A percentile compares a stretch with the other conserved stretches of the same genome.
Evolutionary conservation across 495 filamentous ascomycete species (phyloP).

Genomic region (Glarea lozoyensis): DNA sequence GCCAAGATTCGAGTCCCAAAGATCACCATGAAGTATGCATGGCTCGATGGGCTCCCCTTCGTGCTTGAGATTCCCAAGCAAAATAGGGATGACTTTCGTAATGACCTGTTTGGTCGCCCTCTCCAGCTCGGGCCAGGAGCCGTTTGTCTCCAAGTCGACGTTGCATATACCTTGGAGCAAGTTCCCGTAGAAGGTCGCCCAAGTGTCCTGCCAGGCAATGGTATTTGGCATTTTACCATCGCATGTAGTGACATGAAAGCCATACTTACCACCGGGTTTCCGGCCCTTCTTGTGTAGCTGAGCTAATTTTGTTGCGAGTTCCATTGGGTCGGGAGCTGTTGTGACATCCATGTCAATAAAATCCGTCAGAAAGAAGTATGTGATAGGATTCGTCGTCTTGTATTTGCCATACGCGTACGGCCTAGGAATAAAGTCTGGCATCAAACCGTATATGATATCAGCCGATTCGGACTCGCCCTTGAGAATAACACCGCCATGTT

Average conservation of each 20-base stretch:
- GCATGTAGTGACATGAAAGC: constrained; percentile 34
- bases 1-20: constrained; percentile 31
- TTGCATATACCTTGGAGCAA: constrained; percentile 15
- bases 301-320: constrained; percentile 31
- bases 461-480: constrained; percentile 14
- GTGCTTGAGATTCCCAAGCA: constrained; percentile 21
- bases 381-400: constrained; percentile 4
- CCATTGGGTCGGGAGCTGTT: constrained; percentile 28
- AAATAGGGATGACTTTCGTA: constrained; percentile 21
- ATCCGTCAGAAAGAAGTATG: constrained; percentile 19
- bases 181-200: constrained; percentile 20
- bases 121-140: constrained; percentile 17
- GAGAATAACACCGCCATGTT: constrained; percentile 13
- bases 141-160: constrained; percentile 15
- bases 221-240: constrained; percentile 32
- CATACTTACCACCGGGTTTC: constrained; percentile 42
- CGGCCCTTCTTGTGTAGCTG: constrained; percentile 30
- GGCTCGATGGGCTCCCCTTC: constrained; percentile 26
- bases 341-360: constrained; percentile 11
- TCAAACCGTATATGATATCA: constrained; percentile 8
- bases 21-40: constrained; percentile 27
- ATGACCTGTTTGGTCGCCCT: constrained; percentile 6
- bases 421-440: constrained; percentile 14
- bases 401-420: constrained; percentile 11
- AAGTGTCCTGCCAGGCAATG: constrained; percentile 25